phyloP scores from a whole-genome alignment of 345 rosid species.

The Raphanus sativus region DNA sequence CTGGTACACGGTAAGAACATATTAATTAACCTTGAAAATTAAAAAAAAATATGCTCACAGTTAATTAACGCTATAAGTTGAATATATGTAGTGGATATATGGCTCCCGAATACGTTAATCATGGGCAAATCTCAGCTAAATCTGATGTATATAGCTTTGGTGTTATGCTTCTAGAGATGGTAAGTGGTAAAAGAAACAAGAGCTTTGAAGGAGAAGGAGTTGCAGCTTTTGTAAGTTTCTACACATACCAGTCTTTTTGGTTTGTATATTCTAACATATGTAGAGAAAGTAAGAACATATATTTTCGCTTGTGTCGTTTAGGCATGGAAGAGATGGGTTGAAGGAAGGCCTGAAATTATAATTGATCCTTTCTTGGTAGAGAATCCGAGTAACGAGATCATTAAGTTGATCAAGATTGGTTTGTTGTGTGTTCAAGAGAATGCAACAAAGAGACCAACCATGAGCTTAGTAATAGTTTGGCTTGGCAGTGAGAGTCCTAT shows the following conservation, averaged over 20 bases:
- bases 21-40: neutral
- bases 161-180: neutral
- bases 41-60: neutral
- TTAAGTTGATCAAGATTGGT: neutral
- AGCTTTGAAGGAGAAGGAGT: neutral
- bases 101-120: neutral
- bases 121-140: neutral
- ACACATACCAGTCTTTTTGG: neutral
- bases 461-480: neutral
- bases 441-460: neutral
- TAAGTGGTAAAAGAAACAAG: neutral
- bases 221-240: slow-evolving; percentile 2
- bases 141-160: neutral
- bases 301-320: neutral
- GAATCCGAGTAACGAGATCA: neutral
- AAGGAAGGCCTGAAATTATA: neutral
- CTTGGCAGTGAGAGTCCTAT: neutral
- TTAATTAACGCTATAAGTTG: neutral
- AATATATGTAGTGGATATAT: neutral
- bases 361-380: neutral
- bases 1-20: neutral
- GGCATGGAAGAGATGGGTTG: slow-evolving; percentile 5
- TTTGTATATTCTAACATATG: neutral
- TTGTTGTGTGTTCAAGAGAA: neutral
- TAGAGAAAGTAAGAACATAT: neutral